Conservation (phyloP, 257 asterid genomes). For the Mentha longifolia region DNA sequence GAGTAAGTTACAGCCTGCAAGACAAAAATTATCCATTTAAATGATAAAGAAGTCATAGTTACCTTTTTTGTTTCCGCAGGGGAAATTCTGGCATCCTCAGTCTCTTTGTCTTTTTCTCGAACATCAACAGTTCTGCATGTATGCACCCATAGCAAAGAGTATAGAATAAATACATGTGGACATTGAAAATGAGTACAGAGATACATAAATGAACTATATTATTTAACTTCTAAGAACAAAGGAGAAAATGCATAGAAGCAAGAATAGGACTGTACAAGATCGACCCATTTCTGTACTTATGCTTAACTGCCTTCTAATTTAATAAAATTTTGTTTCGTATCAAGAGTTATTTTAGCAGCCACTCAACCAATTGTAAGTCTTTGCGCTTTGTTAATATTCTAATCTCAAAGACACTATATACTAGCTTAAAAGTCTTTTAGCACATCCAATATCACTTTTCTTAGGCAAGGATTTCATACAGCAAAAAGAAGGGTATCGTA, state of each 20-base stretch:
- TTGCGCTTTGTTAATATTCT: not conserved
- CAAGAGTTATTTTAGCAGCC: not conserved
- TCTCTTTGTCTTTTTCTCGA: constrained; percentile 47
- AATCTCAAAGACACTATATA: not conserved
- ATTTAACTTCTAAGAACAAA: constrained; percentile 7
- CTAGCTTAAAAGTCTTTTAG: constrained; percentile 15
- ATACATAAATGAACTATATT: constrained; percentile 21
- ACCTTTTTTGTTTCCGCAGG: constrained; percentile 62
- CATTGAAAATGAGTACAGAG: not conserved
- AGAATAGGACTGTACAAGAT: not conserved
- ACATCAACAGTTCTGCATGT: constrained; percentile 50
- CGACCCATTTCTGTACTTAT: too few relatives aligned
- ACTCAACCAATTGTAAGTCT: constrained; percentile 10
- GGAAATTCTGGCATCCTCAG: constrained; percentile 39
- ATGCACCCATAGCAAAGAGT: constrained; percentile 26
- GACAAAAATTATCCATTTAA: constrained; percentile 18
- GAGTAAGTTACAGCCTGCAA: constrained; percentile 11
- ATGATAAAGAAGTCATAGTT: constrained; percentile 5
- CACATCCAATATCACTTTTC: constrained; percentile 6
- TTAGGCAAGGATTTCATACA: not conserved
- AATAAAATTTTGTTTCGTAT: not conserved
- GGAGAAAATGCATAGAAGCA: not conserved
- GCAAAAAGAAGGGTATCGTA: not conserved
- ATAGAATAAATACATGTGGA: constrained; percentile 17
- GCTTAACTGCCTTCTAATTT: not conserved